These are phyloP conservation scores for Teratosphaeriaceae sp. DNA, from an alignment of 2,329 filamentous ascomycete species.

Conservation along the genomic window DNA sequence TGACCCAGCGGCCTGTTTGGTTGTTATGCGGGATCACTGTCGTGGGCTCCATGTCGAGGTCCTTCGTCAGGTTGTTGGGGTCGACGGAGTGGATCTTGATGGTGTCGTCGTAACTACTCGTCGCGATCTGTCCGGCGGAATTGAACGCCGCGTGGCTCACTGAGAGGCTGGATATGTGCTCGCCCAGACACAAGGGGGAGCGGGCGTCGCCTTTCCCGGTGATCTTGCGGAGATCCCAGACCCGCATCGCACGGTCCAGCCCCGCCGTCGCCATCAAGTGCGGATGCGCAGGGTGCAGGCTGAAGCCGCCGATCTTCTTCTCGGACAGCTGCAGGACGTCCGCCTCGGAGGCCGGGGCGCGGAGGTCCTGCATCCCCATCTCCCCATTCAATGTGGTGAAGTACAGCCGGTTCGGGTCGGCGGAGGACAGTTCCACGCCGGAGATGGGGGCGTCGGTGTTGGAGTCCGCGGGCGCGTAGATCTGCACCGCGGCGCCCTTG, in stretches of 20 bases:
- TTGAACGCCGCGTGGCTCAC: constrained; percentile 94
- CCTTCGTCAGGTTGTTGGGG: too few species aligned
- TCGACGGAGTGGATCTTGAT: constrained; percentile 93
- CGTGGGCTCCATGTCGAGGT: constrained; percentile 64
- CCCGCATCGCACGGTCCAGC: constrained; percentile 77
- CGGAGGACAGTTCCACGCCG: constrained; percentile 68
- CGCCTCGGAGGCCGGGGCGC: constrained; percentile 47
- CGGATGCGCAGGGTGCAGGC: constrained; percentile 68
- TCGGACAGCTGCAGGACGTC: constrained; percentile 73
- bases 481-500: constrained; percentile 70
- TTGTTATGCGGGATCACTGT: constrained; percentile 79
- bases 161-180: constrained; percentile 74
- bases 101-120: constrained; percentile 89
- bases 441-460: constrained; percentile 73
- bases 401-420: constrained; percentile 66
- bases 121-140: constrained; percentile 75
- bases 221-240: constrained; percentile 88
- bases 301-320: constrained; percentile 95
- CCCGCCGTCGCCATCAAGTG: constrained; percentile 86
- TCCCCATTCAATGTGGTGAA: constrained; percentile 81
- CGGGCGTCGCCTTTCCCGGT: constrained; percentile 51
- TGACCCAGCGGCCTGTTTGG: constrained; percentile 92
- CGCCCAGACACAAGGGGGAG: constrained; percentile 65
- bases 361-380: constrained; percentile 75
- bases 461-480: constrained; percentile 67